phyloP scores from a whole-genome alignment of 2,329 filamentous ascomycete species.

The Dryadomyces quercivorus region DNA sequence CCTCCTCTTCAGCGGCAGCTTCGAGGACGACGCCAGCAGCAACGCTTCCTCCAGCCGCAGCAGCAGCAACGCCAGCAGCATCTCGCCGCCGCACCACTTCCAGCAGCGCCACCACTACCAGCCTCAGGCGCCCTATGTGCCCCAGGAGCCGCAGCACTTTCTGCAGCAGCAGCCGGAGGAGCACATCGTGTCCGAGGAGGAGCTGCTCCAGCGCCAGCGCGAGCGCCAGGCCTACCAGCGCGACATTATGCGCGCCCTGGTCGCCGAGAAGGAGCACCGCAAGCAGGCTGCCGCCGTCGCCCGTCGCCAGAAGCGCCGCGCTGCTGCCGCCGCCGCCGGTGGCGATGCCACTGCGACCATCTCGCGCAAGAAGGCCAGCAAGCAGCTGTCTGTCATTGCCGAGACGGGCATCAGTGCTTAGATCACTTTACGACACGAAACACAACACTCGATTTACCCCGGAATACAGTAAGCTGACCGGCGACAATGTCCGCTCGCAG shows the following conservation, averaged over 20 bases:
- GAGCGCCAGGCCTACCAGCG: constrained; percentile 38
- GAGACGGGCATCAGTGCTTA: constrained; percentile 21
- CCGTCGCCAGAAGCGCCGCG: constrained; percentile 20
- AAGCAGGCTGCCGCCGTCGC: constrained; percentile 22
- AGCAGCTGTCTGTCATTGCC: constrained; percentile 38
- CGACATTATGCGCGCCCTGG: constrained; percentile 37
- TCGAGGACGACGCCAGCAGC: constrained; percentile 35
- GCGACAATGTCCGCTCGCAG: too few species aligned
- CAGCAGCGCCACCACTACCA: constrained; percentile 10
- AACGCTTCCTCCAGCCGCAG: constrained; percentile 26
- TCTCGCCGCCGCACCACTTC: constrained; percentile 19
- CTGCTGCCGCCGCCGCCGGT: background rate
- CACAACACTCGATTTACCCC: too few species aligned
- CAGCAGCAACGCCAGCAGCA: constrained; percentile 32
- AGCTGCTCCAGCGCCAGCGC: constrained; percentile 37
- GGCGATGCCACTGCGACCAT: background rate
- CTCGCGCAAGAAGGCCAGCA: constrained; percentile 28
- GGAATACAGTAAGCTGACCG: background rate
- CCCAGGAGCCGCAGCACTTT: background rate
- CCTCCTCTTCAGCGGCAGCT: constrained; percentile 39
- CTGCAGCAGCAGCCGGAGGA: constrained; percentile 10
- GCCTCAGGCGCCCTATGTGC: constrained; percentile 9
- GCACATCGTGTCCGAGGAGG: constrained; percentile 29
- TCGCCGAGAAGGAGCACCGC: constrained; percentile 43
- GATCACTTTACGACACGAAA: too few species aligned